Evolutionary conservation across 345 rosid genomes (phyloP).

Genomic region (Clausena lansium): DNA sequence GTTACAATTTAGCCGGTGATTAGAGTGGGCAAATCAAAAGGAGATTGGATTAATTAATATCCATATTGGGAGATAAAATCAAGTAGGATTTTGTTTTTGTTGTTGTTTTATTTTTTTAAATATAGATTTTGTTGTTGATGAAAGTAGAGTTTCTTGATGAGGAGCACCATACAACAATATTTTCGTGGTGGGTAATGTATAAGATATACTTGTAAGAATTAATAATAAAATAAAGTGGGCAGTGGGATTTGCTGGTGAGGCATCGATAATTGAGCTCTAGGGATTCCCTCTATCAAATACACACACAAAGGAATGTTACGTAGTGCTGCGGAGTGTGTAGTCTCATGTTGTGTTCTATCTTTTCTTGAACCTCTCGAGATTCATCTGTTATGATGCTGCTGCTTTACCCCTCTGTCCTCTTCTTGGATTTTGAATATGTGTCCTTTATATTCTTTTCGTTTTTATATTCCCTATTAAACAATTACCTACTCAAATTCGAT

Average conservation of each 20-base stretch:
- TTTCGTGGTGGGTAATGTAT: background rate
- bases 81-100: background rate
- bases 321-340: conserved; percentile 41
- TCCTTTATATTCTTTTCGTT: conserved; percentile 19
- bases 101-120: no score
- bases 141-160: background rate
- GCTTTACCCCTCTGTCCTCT: conserved; percentile 37
- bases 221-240: conserved; percentile 19
- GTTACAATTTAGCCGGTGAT: no score
- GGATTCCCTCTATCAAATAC: conserved; percentile 60
- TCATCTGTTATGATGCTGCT: conserved; percentile 44
- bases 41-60: conserved; percentile 1
- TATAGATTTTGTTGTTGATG: background rate
- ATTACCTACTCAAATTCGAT: conserved; percentile 6
- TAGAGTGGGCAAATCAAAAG: background rate
- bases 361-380: conserved; percentile 64
- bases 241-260: conserved; percentile 50
- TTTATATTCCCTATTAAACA: background rate
- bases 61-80: background rate
- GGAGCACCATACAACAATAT: conserved; percentile 7
- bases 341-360: conserved; percentile 23
- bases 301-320: conserved; percentile 58
- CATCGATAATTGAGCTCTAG: conserved; percentile 51
- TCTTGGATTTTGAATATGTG: conserved; percentile 46
- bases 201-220: background rate